phyloP scores from a whole-genome alignment of 768 basidiomycete species.

The Cystobasidium tubakii region DNA sequence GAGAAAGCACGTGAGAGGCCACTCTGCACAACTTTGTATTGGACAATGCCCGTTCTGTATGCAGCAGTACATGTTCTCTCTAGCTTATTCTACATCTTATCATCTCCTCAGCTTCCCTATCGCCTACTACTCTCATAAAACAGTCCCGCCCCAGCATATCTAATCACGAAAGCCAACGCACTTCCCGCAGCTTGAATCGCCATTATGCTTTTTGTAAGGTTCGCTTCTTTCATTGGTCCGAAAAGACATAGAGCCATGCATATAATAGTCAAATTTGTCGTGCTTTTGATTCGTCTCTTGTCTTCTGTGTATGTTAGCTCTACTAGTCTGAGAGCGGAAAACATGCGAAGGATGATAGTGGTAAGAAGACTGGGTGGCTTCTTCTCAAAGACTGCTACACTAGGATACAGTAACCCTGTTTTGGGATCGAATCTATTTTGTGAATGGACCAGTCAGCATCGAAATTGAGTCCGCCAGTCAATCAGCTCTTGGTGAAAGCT shows the following conservation, averaged over 20 bases:
- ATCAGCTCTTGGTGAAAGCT: too few relatives aligned
- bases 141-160: slow-evolving; percentile 82
- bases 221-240: slow-evolving; percentile 80
- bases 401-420: slow-evolving; percentile 68
- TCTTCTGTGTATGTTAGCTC: slow-evolving; percentile 58
- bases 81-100: background rate
- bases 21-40: background rate
- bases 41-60: background rate
- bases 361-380: slow-evolving; percentile 50
- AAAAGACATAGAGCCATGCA: slow-evolving; percentile 73
- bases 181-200: slow-evolving; percentile 74
- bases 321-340: slow-evolving; percentile 64
- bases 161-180: slow-evolving; percentile 69
- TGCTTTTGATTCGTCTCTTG: slow-evolving; percentile 60
- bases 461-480: slow-evolving; percentile 24
- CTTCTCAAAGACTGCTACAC: slow-evolving; percentile 22
- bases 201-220: slow-evolving; percentile 67
- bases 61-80: background rate
- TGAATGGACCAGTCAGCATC: too few relatives aligned
- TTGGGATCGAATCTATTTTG: slow-evolving; percentile 63
- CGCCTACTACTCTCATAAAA: slow-evolving; percentile 88
- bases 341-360: slow-evolving; percentile 56
- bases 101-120: background rate
- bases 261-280: slow-evolving; percentile 84
- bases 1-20: background rate